Percentiles rank a stretch among this genome's conserved stretches.
phyloP scores from a whole-genome alignment of 148 eudicot species.

The Drosera capensis region DNA sequence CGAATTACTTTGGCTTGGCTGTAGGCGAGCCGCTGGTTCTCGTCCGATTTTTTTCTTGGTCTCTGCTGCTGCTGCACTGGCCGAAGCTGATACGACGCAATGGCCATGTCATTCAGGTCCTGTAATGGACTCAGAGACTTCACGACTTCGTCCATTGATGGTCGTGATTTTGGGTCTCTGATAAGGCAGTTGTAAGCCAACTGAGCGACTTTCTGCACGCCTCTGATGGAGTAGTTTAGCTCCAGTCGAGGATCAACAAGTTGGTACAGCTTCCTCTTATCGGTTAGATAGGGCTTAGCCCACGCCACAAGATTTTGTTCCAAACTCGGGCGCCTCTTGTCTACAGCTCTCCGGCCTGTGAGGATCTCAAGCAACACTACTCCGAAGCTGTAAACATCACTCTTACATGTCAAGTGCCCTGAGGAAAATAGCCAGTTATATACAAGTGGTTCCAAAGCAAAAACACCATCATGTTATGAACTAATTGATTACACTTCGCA shows the following conservation, averaged over 20 bases:
- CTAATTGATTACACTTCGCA: no score
- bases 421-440: no score
- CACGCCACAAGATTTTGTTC: slow-evolving; percentile 88
- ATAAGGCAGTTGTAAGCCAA: slow-evolving; percentile 58
- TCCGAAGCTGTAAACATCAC: slow-evolving; percentile 91
- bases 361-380: slow-evolving; percentile 85
- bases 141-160: slow-evolving; percentile 77
- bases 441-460: no score
- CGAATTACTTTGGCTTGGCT: slow-evolving; percentile 26
- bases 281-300: slow-evolving; percentile 73
- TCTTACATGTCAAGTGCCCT: slow-evolving; percentile 96
- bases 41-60: slow-evolving; percentile 58
- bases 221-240: slow-evolving; percentile 77
- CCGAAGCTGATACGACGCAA: slow-evolving; percentile 49
- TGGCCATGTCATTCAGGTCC: slow-evolving; percentile 71
- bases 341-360: slow-evolving; percentile 87
- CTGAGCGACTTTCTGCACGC: slow-evolving; percentile 69
- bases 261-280: slow-evolving; percentile 62
- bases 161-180: slow-evolving; percentile 77
- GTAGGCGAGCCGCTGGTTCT: slow-evolving; percentile 22
- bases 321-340: slow-evolving; percentile 81
- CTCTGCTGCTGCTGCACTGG: slow-evolving; percentile 45
- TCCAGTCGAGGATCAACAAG: slow-evolving; percentile 85
- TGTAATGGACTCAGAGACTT: slow-evolving; percentile 56
- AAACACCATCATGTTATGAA: no score